Percentiles rank a stretch among this genome's conserved stretches.
Conservation (phyloP, 2,329 filamentous ascomycete species). For the Rutstroemia sp. region DNA sequence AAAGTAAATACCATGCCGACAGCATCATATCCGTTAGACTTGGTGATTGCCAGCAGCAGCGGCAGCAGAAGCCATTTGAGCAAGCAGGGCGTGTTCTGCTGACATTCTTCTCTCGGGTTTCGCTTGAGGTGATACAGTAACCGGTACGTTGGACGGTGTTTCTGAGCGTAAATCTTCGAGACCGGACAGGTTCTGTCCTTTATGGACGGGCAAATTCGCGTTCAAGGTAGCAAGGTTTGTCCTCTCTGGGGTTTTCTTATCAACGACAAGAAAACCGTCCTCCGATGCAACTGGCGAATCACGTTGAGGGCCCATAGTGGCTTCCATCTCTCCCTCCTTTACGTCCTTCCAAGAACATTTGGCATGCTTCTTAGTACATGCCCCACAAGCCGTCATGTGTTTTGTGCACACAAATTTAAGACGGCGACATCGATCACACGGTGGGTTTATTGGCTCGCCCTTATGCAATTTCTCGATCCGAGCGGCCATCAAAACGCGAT, state of each 20-base stretch:
- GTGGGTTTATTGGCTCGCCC: conserved; percentile 69
- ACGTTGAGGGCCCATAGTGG: neutral
- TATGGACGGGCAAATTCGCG: neutral
- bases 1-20: no score
- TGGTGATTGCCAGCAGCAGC: conserved; percentile 9
- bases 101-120: neutral
- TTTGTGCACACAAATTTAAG: conserved; percentile 78
- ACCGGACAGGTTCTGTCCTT: neutral
- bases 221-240: conserved; percentile 1
- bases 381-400: conserved; percentile 77
- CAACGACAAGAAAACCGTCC: conserved; percentile 6
- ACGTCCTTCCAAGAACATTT: conserved; percentile 82
- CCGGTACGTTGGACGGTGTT: neutral
- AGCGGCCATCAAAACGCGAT: conserved; percentile 59
- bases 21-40: neutral
- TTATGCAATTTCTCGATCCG: conserved; percentile 69
- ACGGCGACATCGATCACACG: conserved; percentile 76
- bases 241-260: conserved; percentile 8
- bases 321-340: conserved; percentile 56
- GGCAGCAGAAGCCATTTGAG: conserved; percentile 21
- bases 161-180: neutral
- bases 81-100: conserved; percentile 2
- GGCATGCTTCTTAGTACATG: conserved; percentile 84
- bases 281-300: conserved; percentile 4
- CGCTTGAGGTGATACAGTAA: neutral